Conservation (phyloP, 1,139 yeast species). For the Kurtzmaniella quercitrusa region DNA sequence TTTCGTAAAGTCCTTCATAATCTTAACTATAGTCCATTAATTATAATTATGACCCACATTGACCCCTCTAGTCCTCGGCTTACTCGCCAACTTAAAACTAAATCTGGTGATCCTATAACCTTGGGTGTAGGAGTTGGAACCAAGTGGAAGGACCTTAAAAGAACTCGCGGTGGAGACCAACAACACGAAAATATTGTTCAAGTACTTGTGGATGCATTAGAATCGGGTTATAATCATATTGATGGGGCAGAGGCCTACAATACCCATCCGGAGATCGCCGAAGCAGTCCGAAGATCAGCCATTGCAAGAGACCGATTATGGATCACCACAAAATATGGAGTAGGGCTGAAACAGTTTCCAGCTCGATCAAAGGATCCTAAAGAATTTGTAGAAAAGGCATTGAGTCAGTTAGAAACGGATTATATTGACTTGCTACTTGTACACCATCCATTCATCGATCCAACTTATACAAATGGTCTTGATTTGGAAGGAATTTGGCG, state of each 20-base stretch:
- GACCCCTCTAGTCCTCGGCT: not conserved
- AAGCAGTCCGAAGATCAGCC: constrained; percentile 13
- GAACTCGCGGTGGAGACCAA: constrained; percentile 8
- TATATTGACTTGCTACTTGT: constrained; percentile 59
- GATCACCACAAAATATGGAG: constrained; percentile 18
- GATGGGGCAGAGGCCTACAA: constrained; percentile 25
- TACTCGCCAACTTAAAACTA: constrained; percentile 4
- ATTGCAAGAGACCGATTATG: constrained; percentile 19
- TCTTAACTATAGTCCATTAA: no score
- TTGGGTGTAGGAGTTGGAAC: constrained; percentile 19
- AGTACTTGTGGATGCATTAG: constrained; percentile 10
- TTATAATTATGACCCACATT: not conserved
- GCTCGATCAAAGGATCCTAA: constrained; percentile 35
- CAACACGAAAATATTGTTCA: constrained; percentile 9
- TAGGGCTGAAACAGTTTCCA: constrained; percentile 4
- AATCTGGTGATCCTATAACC: constrained; percentile 9
- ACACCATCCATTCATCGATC: constrained; percentile 13
- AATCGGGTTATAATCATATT: constrained; percentile 19
- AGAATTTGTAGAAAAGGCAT: constrained; percentile 44
- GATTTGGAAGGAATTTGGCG: constrained; percentile 22
- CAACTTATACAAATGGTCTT: constrained; percentile 8
- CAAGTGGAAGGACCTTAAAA: constrained; percentile 14
- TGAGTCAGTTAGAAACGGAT: constrained; percentile 49
- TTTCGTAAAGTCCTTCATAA: no score
- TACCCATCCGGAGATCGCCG: constrained; percentile 21